phyloP scores from a whole-genome alignment of 768 basidiomycete genomes.

The Tylopilus balloui region DNA sequence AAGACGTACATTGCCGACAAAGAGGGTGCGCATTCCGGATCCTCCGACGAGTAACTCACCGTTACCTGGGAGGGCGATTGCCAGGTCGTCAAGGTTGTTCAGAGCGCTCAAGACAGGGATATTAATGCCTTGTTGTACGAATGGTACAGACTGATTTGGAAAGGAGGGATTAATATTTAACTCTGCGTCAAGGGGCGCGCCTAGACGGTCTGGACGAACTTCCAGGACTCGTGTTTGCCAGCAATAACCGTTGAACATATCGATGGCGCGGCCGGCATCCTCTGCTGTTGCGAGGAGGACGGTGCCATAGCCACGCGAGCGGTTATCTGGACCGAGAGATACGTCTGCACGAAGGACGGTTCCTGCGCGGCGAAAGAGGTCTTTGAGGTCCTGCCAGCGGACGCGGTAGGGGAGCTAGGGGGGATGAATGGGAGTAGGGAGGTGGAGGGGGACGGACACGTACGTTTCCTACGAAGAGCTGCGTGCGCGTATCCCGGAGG shows the following conservation, averaged over 20 bases:
- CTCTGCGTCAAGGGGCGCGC: constrained; percentile 27
- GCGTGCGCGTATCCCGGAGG: constrained; percentile 82
- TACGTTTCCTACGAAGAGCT: constrained; percentile 96
- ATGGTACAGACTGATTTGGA: constrained; percentile 12
- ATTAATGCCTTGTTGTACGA: constrained; percentile 19
- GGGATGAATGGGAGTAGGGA: not conserved
- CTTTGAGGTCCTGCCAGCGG: constrained; percentile 99
- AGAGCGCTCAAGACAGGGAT: constrained; percentile 11
- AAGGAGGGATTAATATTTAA: constrained; percentile 13
- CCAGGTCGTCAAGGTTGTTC: constrained; percentile 18
- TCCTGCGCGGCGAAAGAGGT: constrained; percentile 93
- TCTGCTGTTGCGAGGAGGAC: constrained; percentile 92
- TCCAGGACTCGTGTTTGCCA: constrained; percentile 94
- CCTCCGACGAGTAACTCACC: constrained; percentile 29
- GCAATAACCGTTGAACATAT: constrained; percentile 94
- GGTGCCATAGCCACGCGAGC: constrained; percentile 91
- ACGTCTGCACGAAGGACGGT: constrained; percentile 80
- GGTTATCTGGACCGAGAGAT: constrained; percentile 80
- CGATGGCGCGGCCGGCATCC: constrained; percentile 91
- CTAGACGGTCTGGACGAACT: constrained; percentile 81
- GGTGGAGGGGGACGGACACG: constrained; percentile 26
- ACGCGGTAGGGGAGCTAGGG: constrained; percentile 91
- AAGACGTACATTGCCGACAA: constrained; percentile 81
- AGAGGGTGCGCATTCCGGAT: constrained; percentile 53
- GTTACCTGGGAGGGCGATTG: constrained; percentile 9